Conservation (phyloP, 2,329 filamentous ascomycete genomes). For the Cercospora berteroae region DNA sequence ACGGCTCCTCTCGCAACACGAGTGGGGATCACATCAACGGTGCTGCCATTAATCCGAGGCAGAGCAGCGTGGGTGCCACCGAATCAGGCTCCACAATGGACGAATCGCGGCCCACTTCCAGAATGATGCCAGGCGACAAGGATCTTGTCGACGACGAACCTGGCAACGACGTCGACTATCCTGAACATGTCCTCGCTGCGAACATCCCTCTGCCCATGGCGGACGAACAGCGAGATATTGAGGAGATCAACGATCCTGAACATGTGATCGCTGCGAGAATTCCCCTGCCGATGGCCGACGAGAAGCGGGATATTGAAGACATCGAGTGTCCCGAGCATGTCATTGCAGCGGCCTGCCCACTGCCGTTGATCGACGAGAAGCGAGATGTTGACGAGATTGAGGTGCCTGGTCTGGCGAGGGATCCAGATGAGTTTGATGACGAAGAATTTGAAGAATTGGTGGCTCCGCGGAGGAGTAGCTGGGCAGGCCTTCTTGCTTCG, state of each 20-base stretch:
- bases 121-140: slow-evolving; percentile 13
- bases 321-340: slow-evolving; percentile 52
- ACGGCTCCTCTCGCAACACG: slow-evolving; percentile 22
- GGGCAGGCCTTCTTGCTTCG: slow-evolving; percentile 14
- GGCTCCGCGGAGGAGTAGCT: slow-evolving; percentile 28
- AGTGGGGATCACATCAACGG: slow-evolving; percentile 21
- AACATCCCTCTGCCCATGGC: slow-evolving; percentile 67
- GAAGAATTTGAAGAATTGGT: slow-evolving; percentile 23
- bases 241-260: slow-evolving; percentile 60
- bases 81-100: slow-evolving; percentile 27
- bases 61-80: slow-evolving; percentile 24
- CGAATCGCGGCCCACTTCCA: slow-evolving; percentile 25
- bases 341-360: slow-evolving; percentile 60
- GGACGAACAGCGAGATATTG: slow-evolving; percentile 64
- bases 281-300: slow-evolving; percentile 63
- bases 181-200: slow-evolving; percentile 49
- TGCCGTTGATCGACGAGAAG: slow-evolving; percentile 61
- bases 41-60: slow-evolving; percentile 21
- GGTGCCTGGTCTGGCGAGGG: slow-evolving; percentile 66
- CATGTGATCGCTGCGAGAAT: slow-evolving; percentile 55
- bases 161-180: slow-evolving; percentile 35
- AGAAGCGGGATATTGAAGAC: slow-evolving; percentile 68
- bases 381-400: slow-evolving; percentile 79
- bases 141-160: slow-evolving; percentile 12
- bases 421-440: slow-evolving; percentile 57